Evolutionary conservation across 1,284 basidiomycete species (phyloP), one percentile per base, ranked within the genome.

Genomic region (Sanghuangporus weigelae): DNA sequence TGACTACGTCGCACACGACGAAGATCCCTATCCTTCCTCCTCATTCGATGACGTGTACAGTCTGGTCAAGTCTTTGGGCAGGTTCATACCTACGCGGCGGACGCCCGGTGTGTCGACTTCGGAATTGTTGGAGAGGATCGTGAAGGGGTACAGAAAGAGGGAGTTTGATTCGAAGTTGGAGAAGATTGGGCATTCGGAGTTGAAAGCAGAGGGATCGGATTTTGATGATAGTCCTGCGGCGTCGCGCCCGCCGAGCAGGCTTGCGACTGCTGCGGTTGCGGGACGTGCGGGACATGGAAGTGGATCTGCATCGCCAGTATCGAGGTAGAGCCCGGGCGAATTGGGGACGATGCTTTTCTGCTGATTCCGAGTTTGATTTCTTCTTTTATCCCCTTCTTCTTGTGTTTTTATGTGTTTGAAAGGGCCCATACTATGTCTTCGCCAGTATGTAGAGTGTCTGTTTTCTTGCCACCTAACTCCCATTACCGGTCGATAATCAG

Each of bases 1-100:
- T 67, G 96, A 99, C 74, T 99, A 98, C 72, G 92, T 99, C 56
- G 96, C 96, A 1, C 96, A 98, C 71, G 95, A 98, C 71, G 94
- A 96, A 72, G 85, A 85, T 62, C 92, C 93, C 0, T 97, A 97
- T 70, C 84, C 83, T 7, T 78, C 85, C 56, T 84, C 81, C 39
- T 90, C 87, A 1, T 81, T 86, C 64, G 87, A 91, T 39, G 96
- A 99, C 73, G 92, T 97, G 0, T 99, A 98, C 72, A 79, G 80
- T 1, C 92, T 87, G 70, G 85, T 86, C 59, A 98, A 98, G 77
- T 78, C 79, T 51, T 84, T 86, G 93, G 96, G 96, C 55, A 91
- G 92, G 78, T 99, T 99, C 77, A 81, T 99, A 49, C 96, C 97
- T 0, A 99, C 96, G 2, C 85, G 95, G 35, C 90, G 96, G 65